Conservation (phyloP, 768 basidiomycete species). For the Termitomyces sp. region DNA sequence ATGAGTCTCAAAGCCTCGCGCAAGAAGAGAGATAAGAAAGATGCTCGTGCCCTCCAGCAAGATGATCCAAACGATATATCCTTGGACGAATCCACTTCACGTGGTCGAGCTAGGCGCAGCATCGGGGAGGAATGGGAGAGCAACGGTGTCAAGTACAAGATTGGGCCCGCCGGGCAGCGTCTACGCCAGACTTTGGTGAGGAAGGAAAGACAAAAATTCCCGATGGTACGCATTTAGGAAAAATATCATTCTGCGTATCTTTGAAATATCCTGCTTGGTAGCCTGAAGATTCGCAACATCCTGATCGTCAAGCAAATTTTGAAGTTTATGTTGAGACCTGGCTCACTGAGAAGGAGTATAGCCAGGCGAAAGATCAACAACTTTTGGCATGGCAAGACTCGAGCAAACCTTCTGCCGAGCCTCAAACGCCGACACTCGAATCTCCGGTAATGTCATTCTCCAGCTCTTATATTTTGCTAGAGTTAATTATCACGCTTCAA, state of each 20-base stretch:
- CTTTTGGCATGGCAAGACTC: constrained; percentile 69
- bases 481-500: constrained; percentile 5
- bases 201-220: constrained; percentile 61
- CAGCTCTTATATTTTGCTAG: neutral
- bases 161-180: constrained; percentile 63
- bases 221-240: constrained; percentile 53
- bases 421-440: constrained; percentile 33
- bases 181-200: constrained; percentile 68
- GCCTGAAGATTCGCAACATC: constrained; percentile 77
- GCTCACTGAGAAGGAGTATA: constrained; percentile 72
- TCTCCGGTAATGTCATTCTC: constrained; percentile 22
- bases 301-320: constrained; percentile 61
- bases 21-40: constrained; percentile 53
- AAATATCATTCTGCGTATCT: neutral
- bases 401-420: constrained; percentile 35
- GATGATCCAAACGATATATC: constrained; percentile 42
- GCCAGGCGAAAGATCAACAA: constrained; percentile 52
- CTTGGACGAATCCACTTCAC: constrained; percentile 42
- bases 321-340: constrained; percentile 76
- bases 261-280: constrained; percentile 19
- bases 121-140: constrained; percentile 77
- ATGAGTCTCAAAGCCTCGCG: constrained; percentile 23
- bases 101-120: constrained; percentile 44
- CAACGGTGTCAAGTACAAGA: constrained; percentile 65
- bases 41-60: constrained; percentile 17